Conservation (phyloP, 1,139 yeast species). For the Pichia sp. region DNA sequence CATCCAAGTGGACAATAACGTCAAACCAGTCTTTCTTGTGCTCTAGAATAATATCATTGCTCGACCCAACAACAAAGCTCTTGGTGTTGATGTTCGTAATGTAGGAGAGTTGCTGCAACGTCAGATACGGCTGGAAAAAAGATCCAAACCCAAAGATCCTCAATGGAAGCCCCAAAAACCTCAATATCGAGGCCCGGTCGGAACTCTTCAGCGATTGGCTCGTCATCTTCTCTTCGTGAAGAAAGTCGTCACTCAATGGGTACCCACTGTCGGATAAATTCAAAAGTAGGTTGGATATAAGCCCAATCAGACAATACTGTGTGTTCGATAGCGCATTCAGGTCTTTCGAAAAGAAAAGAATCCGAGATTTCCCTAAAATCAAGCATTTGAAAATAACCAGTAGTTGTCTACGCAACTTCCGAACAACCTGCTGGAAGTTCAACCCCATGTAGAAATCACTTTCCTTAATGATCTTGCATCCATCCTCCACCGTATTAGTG, state of each 20-base stretch:
- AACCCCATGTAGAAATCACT: slow-evolving; percentile 69
- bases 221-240: slow-evolving; percentile 47
- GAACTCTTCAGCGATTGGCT: slow-evolving; percentile 74
- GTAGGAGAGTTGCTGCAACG: slow-evolving; percentile 83
- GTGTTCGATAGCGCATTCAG: slow-evolving; percentile 75
- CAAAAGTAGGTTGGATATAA: slow-evolving; percentile 73
- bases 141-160: slow-evolving; percentile 84
- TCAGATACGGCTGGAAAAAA: slow-evolving; percentile 86
- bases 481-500: background rate
- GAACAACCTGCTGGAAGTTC: slow-evolving; percentile 61
- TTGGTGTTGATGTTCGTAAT: slow-evolving; percentile 53
- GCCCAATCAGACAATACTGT: slow-evolving; percentile 66
- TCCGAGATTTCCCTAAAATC: slow-evolving; percentile 59
- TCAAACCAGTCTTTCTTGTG: slow-evolving; percentile 60
- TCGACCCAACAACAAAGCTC: slow-evolving; percentile 79
- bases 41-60: slow-evolving; percentile 73
- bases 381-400: slow-evolving; percentile 71
- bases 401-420: slow-evolving; percentile 56
- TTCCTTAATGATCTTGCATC: slow-evolving; percentile 38
- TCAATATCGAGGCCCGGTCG: slow-evolving; percentile 69
- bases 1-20: slow-evolving; percentile 34
- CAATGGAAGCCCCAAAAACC: slow-evolving; percentile 83
- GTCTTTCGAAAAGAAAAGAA: slow-evolving; percentile 72
- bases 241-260: slow-evolving; percentile 55
- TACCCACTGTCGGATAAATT: slow-evolving; percentile 77